Evolutionary conservation across 2,329 filamentous ascomycete species (phyloP), one percentile per base, ranked within the genome.

Genomic region (Alternaria metachromatica): DNA sequence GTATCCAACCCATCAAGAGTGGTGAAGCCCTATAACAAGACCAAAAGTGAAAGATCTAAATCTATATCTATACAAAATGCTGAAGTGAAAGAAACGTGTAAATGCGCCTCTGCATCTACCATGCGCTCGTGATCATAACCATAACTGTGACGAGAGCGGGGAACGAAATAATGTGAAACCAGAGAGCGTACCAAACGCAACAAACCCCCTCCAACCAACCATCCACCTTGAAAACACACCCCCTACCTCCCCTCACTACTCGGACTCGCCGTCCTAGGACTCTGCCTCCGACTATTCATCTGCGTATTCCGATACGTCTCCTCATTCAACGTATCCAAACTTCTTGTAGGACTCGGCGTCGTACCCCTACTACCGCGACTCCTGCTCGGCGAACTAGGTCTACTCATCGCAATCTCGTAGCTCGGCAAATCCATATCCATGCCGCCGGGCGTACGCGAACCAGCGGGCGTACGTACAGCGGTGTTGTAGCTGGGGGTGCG

Each of bases 401-500:
- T 76, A 45, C 76, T 81, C 6, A 80, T 84, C 0, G 83, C 83
- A 45, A 82, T 79, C 37, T 83, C 76, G 69, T 85, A 85, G 55
- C 75, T 81, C 2, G 83, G 83, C 1, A 82, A 79, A 12, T 76
- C 78, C 54, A 73, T 59, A 23, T 82, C 81, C 12, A 65, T 55
- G 21, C 73, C 77, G 48, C 79, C 78, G 2, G 82, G 82, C 10
- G 81, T 82, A 13, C 66, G 60, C 12, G 79, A 68, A 3, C 78
- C 79, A 2, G 82, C 78, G 2, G 82, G 82, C 2, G 82, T 84
- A 30, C 83, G 79, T 8, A 85, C 75, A 8, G 84, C 84, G 1
- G 84, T 84, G 71, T 82, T 82, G 68, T 87, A 87, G 51, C 82
- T 84, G 9, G 85, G 85, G 1, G 84, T 85, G 37, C 84, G 81